Conservation (phyloP, 2,329 filamentous ascomycete genomes). For the Pseudogymnoascus verrucosus region DNA sequence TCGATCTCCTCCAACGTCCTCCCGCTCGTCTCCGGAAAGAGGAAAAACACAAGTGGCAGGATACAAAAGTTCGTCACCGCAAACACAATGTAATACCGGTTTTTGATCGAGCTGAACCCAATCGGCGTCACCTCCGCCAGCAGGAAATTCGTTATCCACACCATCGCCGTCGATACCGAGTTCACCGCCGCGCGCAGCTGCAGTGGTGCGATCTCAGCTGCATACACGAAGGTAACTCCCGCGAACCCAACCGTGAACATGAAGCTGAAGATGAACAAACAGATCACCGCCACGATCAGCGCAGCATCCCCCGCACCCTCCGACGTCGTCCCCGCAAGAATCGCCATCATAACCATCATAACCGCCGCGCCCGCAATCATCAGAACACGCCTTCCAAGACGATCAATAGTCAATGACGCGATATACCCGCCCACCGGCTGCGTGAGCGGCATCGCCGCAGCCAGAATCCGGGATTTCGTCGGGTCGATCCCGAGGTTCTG, state of each 20-base stretch:
- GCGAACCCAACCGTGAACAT: slow-evolving; percentile 21
- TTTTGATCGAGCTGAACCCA: slow-evolving; percentile 23
- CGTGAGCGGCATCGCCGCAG: slow-evolving; percentile 34
- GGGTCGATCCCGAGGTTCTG: slow-evolving; percentile 38
- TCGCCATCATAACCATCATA: slow-evolving; percentile 55
- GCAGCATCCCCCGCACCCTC: slow-evolving; percentile 16
- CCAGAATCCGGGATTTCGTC: slow-evolving; percentile 42
- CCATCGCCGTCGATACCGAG: slow-evolving; percentile 34
- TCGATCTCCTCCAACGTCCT: slow-evolving; percentile 56
- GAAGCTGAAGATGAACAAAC: slow-evolving; percentile 19
- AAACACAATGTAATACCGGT: slow-evolving; percentile 28
- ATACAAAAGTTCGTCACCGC: slow-evolving; percentile 20
- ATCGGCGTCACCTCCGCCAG: slow-evolving; percentile 22
- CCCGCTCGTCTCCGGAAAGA: slow-evolving; percentile 56
- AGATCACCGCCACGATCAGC: slow-evolving; percentile 15
- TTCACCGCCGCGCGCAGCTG: slow-evolving; percentile 32
- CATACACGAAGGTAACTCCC: slow-evolving; percentile 16
- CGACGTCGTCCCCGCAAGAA: slow-evolving; percentile 33
- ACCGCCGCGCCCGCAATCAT: slow-evolving; percentile 60
- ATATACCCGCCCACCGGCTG: slow-evolving; percentile 16
- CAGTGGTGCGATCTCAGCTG: slow-evolving; percentile 13
- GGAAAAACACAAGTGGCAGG: slow-evolving; percentile 48
- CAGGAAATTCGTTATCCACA: slow-evolving; percentile 10
- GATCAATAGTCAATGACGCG: slow-evolving; percentile 52
- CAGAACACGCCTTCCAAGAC: slow-evolving; percentile 58